phyloP scores from a whole-genome alignment of 768 basidiomycete genomes.

The Hygrophorus russula region DNA sequence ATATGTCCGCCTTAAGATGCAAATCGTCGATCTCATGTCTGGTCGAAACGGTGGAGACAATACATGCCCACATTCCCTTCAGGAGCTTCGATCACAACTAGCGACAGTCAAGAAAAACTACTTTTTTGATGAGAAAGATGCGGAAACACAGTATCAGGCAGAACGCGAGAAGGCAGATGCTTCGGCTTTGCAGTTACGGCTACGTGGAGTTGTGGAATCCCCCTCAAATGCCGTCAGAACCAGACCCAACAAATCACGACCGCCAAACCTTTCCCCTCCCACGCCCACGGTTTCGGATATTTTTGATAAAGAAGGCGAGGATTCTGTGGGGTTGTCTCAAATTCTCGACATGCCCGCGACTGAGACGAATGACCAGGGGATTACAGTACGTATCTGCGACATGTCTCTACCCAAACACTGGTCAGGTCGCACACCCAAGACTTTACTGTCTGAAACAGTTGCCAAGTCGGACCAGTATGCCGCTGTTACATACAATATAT shows the following conservation, averaged over 20 bases:
- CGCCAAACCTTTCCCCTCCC: slow-evolving; percentile 10
- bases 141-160: slow-evolving; percentile 41
- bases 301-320: slow-evolving; percentile 42
- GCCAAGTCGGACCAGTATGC: slow-evolving; percentile 65
- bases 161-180: slow-evolving; percentile 42
- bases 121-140: slow-evolving; percentile 61
- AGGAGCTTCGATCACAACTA: slow-evolving; percentile 34
- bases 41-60: slow-evolving; percentile 17
- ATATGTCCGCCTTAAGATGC: slow-evolving; percentile 54
- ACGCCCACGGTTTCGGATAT: slow-evolving; percentile 22
- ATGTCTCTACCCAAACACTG: slow-evolving; percentile 79
- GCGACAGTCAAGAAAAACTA: slow-evolving; percentile 42
- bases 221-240: neutral
- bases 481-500: slow-evolving; percentile 48
- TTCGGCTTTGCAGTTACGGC: slow-evolving; percentile 29
- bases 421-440: slow-evolving; percentile 74
- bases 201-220: slow-evolving; percentile 15
- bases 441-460: slow-evolving; percentile 56
- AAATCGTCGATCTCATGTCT: slow-evolving; percentile 35
- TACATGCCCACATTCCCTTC: slow-evolving; percentile 18
- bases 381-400: slow-evolving; percentile 44
- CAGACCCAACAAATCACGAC: slow-evolving; percentile 7
- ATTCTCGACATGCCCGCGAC: slow-evolving; percentile 52
- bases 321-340: slow-evolving; percentile 52
- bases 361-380: slow-evolving; percentile 46